These are phyloP conservation scores for Hypomyces rosellus DNA, from an alignment of 2,329 filamentous ascomycete species.

Conservation along the genomic window DNA sequence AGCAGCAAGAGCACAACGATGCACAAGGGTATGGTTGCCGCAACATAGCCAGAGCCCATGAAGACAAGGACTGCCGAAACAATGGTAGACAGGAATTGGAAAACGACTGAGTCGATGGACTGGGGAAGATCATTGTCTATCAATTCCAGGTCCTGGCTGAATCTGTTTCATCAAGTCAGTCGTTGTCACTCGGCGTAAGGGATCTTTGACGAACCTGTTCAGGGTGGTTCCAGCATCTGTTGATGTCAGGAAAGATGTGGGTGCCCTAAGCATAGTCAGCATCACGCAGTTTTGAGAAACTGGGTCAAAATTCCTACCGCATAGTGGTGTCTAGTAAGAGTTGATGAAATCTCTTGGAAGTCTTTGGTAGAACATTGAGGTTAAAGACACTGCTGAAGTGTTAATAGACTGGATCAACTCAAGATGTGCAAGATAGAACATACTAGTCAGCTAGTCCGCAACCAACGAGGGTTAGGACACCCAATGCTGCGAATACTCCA, in stretches of 20 bases:
- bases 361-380: constrained; percentile 14
- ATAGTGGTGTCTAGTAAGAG: constrained; percentile 25
- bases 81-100: too few relatives aligned
- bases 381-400: neutral
- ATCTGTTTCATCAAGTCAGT: too few relatives aligned
- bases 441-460: constrained; percentile 12
- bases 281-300: neutral
- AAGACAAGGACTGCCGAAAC: too few relatives aligned
- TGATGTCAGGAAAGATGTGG: constrained; percentile 28
- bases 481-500: constrained; percentile 15
- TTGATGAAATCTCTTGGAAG: constrained; percentile 12
- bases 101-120: too few relatives aligned
- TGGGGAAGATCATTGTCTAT: too few relatives aligned
- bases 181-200: too few relatives aligned
- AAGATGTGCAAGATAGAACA: neutral
- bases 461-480: constrained; percentile 14
- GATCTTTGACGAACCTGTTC: constrained; percentile 18
- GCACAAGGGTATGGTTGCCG: neutral
- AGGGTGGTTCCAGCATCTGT: constrained; percentile 30
- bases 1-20: neutral
- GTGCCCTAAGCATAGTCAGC: constrained; percentile 15
- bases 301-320: constrained; percentile 10
- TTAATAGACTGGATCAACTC: neutral
- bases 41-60: neutral
- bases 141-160: too few relatives aligned